Evolutionary conservation across 345 rosid genomes (phyloP).

Genomic region (Eucalyptus sp.): DNA sequence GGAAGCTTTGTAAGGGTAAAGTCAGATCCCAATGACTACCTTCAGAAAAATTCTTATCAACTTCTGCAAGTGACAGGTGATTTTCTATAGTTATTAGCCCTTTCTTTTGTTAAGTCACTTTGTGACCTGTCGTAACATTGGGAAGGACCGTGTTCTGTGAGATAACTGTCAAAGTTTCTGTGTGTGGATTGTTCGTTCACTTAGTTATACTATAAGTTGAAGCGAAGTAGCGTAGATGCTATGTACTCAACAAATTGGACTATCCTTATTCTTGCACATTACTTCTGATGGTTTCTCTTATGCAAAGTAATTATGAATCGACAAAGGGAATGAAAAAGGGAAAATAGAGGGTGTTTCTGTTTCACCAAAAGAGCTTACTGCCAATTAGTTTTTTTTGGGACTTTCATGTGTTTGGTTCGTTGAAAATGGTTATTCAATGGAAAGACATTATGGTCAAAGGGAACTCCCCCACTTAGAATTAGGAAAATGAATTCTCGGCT

Average conservation of each 20-base stretch:
- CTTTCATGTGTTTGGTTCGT: neutral
- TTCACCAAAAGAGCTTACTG: neutral
- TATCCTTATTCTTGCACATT: neutral
- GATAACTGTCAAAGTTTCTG: neutral
- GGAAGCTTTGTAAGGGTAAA: slow-evolving; percentile 68
- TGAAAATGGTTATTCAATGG: neutral
- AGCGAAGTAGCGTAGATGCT: neutral
- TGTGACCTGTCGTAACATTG: neutral
- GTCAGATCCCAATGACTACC: slow-evolving; percentile 63
- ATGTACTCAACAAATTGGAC: neutral
- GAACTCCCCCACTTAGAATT: neutral
- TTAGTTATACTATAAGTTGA: neutral
- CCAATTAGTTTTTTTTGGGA: neutral
- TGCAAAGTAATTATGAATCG: neutral
- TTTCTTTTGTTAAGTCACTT: neutral
- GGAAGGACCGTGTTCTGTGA: neutral
- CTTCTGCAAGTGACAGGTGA: slow-evolving; percentile 72
- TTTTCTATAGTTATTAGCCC: neutral
- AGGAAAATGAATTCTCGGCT: neutral
- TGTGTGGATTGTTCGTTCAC: neutral
- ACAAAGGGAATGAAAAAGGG: neutral
- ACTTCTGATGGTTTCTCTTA: neutral
- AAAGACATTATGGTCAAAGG: neutral
- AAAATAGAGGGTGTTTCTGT: neutral
- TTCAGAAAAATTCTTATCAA: slow-evolving; percentile 49